A percentile compares a stretch with the other conserved stretches of the same genome.
Conservation (phyloP, 2,329 filamentous ascomycete species). For the Fusarium protoensiforme region DNA sequence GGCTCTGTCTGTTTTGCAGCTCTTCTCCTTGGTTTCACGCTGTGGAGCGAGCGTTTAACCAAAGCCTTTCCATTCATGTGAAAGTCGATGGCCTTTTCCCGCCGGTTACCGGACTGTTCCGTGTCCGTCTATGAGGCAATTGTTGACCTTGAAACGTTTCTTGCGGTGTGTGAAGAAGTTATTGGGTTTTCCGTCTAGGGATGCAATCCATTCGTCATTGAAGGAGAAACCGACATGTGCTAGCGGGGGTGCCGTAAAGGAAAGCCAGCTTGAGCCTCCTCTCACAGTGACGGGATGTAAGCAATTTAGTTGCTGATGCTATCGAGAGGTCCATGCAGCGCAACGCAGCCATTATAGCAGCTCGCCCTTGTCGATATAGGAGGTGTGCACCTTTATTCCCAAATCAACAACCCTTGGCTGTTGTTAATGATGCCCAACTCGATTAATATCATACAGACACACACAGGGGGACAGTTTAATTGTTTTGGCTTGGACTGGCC, state of each 20-base stretch:
- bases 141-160: conserved; percentile 7
- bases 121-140: conserved; percentile 3
- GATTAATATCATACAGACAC: conserved; percentile 18
- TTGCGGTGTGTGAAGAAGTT: conserved; percentile 18
- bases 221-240: conserved; percentile 2
- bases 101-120: neutral
- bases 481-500: conserved; percentile 15
- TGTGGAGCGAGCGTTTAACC: neutral
- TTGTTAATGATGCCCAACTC: conserved; percentile 10
- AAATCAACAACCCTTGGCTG: neutral
- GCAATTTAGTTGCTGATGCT: neutral
- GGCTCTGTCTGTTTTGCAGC: conserved; percentile 16
- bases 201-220: conserved; percentile 23
- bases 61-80: neutral
- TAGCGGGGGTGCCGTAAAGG: conserved; percentile 2
- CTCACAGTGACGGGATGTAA: neutral
- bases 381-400: conserved; percentile 9
- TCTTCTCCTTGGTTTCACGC: neutral
- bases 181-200: neutral
- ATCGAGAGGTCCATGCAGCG: neutral
- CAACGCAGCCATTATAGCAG: neutral
- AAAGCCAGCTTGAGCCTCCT: conserved; percentile 14
- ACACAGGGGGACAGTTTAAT: conserved; percentile 19
- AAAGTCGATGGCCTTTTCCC: neutral
- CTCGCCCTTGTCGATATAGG: neutral